Evolutionary conservation across 345 rosid genomes (phyloP).

Genomic region (Toxicodendron radicans): DNA sequence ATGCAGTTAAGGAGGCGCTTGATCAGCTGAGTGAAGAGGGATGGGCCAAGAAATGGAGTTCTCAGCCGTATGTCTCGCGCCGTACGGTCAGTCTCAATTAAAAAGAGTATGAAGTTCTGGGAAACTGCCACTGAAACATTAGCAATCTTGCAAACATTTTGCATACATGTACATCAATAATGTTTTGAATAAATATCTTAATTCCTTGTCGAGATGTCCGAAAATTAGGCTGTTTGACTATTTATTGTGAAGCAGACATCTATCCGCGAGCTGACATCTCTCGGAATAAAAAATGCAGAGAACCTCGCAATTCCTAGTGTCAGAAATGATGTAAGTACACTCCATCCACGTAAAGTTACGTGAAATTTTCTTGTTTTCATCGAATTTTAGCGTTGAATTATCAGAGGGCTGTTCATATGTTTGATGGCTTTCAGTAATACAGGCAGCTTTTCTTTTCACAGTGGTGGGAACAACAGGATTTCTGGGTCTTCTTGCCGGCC

Average conservation of each 20-base stretch:
- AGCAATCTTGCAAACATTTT: conserved; percentile 10
- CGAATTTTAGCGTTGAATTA: background rate
- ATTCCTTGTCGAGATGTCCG: background rate
- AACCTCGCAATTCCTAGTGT: conserved; percentile 93
- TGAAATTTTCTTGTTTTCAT: no score
- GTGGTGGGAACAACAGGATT: conserved; percentile 87
- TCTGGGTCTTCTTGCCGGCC: conserved; percentile 79
- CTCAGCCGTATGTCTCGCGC: conserved; percentile 92
- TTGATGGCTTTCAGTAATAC: conserved; percentile 51
- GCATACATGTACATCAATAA: conserved; percentile 19
- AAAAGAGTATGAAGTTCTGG: conserved; percentile 27
- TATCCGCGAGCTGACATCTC: conserved; percentile 71
- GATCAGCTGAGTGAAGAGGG: conserved; percentile 65
- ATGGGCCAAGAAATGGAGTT: conserved; percentile 94
- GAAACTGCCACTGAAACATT: conserved; percentile 21
- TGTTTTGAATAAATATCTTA: background rate
- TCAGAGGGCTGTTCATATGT: conserved; percentile 16
- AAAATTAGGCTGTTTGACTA: background rate
- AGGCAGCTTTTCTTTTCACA: conserved; percentile 94
- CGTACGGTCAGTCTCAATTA: conserved; percentile 74
- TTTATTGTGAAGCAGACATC: conserved; percentile 56
- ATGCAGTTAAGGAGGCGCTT: conserved; percentile 79
- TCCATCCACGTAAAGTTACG: no score
- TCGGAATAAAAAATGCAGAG: conserved; percentile 87
- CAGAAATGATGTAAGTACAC: conserved; percentile 75